A percentile compares a stretch with the other conserved stretches of the same genome.
Evolutionary conservation across 768 basidiomycete genomes (phyloP).

Genomic region (Boletellus ananiceps): DNA sequence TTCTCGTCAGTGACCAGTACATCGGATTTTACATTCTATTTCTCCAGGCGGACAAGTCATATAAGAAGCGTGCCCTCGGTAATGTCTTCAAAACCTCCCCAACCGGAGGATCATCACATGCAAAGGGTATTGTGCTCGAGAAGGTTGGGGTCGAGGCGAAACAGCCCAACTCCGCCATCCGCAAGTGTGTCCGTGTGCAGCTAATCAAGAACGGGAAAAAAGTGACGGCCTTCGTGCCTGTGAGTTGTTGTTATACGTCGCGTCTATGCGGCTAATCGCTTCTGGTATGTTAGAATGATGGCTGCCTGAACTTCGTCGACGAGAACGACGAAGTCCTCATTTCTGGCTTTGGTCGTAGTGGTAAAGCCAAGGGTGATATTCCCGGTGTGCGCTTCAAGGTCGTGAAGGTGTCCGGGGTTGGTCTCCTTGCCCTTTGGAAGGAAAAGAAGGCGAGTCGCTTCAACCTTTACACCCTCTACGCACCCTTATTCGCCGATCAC

Average conservation of each 20-base stretch:
- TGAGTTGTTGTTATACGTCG: constrained; percentile 37
- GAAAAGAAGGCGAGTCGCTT: constrained; percentile 84
- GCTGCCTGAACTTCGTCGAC: constrained; percentile 97
- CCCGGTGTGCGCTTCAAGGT: constrained; percentile 99
- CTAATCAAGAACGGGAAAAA: constrained; percentile 99
- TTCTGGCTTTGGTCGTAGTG: constrained; percentile 99
- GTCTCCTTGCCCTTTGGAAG: constrained; percentile 96
- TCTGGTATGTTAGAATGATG: constrained; percentile 65
- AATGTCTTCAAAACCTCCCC: constrained; percentile 99
- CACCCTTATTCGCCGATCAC: not conserved
- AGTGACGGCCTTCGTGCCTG: constrained; percentile 99
- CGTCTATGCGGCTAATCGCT: constrained; percentile 2
- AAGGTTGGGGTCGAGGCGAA: constrained; percentile 99
- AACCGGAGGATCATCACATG: constrained; percentile 98
- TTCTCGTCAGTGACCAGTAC: constrained; percentile 1
- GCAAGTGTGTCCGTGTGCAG: constrained; percentile 99
- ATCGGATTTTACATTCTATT: constrained; percentile 14
- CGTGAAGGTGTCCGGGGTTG: constrained; percentile 99
- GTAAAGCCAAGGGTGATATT: constrained; percentile 99
- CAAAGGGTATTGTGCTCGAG: constrained; percentile 99
- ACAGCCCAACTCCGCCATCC: constrained; percentile 99
- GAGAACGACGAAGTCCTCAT: constrained; percentile 99
- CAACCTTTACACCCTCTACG: not conserved
- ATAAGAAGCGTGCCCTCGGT: constrained; percentile 99
- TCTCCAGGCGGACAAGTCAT: constrained; percentile 88